phyloP scores from a whole-genome alignment of 768 basidiomycete genomes.

The Termitomyces sp. region DNA sequence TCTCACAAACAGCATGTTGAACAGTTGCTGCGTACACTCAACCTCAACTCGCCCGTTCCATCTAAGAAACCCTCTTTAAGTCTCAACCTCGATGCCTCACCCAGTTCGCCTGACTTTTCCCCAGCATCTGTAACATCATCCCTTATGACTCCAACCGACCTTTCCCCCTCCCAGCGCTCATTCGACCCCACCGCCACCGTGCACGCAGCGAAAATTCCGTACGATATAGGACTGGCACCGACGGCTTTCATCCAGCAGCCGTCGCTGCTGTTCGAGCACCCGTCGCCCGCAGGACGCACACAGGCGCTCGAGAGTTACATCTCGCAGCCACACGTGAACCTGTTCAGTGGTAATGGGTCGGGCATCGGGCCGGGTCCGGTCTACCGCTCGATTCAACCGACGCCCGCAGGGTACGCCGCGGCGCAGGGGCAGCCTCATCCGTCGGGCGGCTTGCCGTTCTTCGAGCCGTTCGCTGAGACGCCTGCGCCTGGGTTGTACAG shows the following conservation, averaged over 20 bases:
- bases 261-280: slow-evolving; percentile 35
- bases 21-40: slow-evolving; percentile 72
- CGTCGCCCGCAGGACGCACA: slow-evolving; percentile 16
- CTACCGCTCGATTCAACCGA: not conserved
- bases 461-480: slow-evolving; percentile 50
- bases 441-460: slow-evolving; percentile 30
- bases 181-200: slow-evolving; percentile 35
- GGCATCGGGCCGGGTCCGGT: not conserved
- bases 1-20: slow-evolving; percentile 56
- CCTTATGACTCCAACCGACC: slow-evolving; percentile 68
- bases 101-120: slow-evolving; percentile 64
- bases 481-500: slow-evolving; percentile 24
- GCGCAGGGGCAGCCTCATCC: slow-evolving; percentile 12
- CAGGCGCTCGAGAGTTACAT: slow-evolving; percentile 15
- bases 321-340: not conserved
- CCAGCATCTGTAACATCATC: slow-evolving; percentile 69
- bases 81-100: slow-evolving; percentile 40
- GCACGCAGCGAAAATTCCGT: slow-evolving; percentile 39
- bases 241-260: slow-evolving; percentile 26
- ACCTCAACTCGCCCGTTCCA: slow-evolving; percentile 72
- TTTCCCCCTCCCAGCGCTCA: slow-evolving; percentile 55
- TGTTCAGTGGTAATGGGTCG: not conserved
- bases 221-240: slow-evolving; percentile 42
- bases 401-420: not conserved
- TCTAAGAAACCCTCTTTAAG: slow-evolving; percentile 35